Conservation (phyloP, 345 rosid genomes). For the Angophora floribunda region DNA sequence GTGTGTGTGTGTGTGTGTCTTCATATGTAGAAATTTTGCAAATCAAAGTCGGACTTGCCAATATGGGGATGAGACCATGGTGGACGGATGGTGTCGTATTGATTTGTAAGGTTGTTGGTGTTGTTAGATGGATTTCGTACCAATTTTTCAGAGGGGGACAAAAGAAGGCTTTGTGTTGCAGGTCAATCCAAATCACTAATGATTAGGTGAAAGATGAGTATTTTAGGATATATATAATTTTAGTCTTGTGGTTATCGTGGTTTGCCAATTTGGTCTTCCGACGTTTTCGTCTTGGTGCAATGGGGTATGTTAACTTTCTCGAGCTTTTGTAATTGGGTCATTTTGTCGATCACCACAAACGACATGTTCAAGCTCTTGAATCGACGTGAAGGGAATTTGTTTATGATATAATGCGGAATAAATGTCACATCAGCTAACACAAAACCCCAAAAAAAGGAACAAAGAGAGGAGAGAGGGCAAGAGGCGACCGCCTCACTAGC, state of each 20-base stretch:
- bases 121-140: neutral
- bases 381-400: neutral
- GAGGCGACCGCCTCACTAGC: neutral
- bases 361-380: neutral
- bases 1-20: neutral
- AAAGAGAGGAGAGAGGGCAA: neutral
- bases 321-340: neutral
- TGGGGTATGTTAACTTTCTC: neutral
- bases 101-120: neutral
- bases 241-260: neutral
- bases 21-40: neutral
- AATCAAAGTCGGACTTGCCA: neutral
- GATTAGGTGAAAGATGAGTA: neutral
- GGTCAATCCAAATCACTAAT: neutral
- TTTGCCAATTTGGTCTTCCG: neutral
- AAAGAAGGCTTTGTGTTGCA: neutral
- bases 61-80: neutral
- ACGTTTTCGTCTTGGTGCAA: neutral
- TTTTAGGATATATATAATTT: neutral
- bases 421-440: neutral
- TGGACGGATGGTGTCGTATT: neutral
- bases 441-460: neutral
- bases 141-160: neutral
- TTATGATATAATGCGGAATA: neutral
- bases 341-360: neutral